Evolutionary conservation across 306 rosid species (phyloP).

Genomic region (Ammopiptanthus mongolicus): DNA sequence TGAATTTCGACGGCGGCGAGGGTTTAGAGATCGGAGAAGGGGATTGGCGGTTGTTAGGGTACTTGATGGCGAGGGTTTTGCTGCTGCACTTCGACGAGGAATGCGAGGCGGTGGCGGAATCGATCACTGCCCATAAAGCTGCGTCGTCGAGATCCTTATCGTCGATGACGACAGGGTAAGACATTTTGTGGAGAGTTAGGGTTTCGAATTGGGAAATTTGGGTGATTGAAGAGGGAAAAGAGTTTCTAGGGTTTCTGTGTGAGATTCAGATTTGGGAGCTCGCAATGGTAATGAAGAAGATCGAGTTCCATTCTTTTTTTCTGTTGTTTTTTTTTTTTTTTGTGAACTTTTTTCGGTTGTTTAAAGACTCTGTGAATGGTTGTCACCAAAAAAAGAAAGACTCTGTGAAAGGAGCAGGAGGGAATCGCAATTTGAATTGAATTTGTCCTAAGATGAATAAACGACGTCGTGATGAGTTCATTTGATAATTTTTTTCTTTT

Average conservation of each 20-base stretch:
- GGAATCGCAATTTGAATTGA: too few species aligned
- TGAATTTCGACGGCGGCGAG: slow-evolving; percentile 28
- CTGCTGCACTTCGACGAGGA: slow-evolving; percentile 46
- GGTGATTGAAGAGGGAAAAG: not conserved
- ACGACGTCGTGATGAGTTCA: too few species aligned
- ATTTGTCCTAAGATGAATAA: too few species aligned
- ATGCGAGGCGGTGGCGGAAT: slow-evolving; percentile 68
- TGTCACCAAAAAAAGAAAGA: too few species aligned
- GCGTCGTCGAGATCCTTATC: slow-evolving; percentile 92
- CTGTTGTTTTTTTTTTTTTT: too few species aligned
- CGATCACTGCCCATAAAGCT: slow-evolving; percentile 87
- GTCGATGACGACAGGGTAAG: slow-evolving; percentile 45
- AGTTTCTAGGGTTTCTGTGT: not conserved
- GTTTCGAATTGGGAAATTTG: not conserved
- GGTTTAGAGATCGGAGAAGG: slow-evolving; percentile 38
- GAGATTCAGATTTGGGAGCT: slow-evolving; percentile 1
- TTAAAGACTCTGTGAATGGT: too few species aligned
- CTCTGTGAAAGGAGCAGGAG: too few species aligned
- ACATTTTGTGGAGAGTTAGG: slow-evolving; percentile 30
- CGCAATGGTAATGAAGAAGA: not conserved
- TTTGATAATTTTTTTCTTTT: too few species aligned
- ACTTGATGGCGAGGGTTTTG: slow-evolving; percentile 42
- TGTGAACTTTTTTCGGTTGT: too few species aligned
- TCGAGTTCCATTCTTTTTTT: too few species aligned
- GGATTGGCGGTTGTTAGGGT: slow-evolving; percentile 21